Evolutionary conservation across 345 rosid genomes (phyloP), one percentile per base, ranked within the genome.

Genomic region (Arabidopsis thaliana): DNA sequence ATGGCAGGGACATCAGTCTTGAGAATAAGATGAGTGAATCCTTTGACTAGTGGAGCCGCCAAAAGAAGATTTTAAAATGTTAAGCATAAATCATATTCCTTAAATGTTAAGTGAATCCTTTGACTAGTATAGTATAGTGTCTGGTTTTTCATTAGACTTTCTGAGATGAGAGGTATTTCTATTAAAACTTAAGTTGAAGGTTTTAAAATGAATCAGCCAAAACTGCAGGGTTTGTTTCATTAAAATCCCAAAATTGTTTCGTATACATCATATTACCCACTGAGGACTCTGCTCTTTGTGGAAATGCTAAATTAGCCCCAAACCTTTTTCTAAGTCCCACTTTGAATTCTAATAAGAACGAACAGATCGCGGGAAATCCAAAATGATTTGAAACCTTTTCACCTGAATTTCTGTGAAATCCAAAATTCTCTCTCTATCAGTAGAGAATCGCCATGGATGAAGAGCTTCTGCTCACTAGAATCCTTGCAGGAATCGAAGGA

Each of bases 41-140:
- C 83, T 90, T 71, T 86, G 90, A 83, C 83, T 84, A 10, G 85
- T 64, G 46, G 87, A 74, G 51, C 91, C 87, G 36, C 81, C 78
- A 77, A 67, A 81, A 24, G 85, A 28, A 16, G 20, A 16, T 16
- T 16, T 16, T 16, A 16, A 16, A 16, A 16, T 16, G 20, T 16
- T 16, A 16, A 16, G 20, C 20, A 16, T 16, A 16, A 16, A 16
- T 16, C 20, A 16, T 16, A 16, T 16, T 16, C 20, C 20, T 16
- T 16, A 16, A 16, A 16, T 16, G 20, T 16, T 16, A 16, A 16
- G 20, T 16, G 20, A 16, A 16, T 16, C 20, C 20, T 16, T 16
- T 16, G 20, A 16, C 20, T 16, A 16, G 20, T 16, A 16, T 16
- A 16, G 20, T 16, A 16, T 16, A 16, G 20, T 16, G 20, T 16